Percentiles rank a stretch among this genome's conserved stretches.
Conservation (phyloP, 495 filamentous ascomycete species). For the Sordaria brevicollis region DNA sequence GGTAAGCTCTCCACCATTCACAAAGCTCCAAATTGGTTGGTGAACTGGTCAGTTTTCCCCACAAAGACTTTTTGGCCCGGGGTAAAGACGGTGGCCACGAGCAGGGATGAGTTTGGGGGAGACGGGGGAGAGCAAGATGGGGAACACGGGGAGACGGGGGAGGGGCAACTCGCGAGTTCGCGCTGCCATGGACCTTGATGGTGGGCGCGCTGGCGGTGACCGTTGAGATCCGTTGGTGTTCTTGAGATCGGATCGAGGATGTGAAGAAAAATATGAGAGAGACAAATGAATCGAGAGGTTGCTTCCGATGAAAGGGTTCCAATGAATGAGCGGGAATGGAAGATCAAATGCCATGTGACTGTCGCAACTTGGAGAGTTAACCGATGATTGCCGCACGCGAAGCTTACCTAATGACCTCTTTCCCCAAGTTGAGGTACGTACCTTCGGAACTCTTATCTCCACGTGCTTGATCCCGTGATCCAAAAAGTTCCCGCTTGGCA, state of each 20-base stretch:
- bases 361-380: neutral
- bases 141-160: neutral
- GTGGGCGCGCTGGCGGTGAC: neutral
- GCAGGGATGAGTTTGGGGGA: neutral
- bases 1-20: neutral
- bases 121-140: neutral
- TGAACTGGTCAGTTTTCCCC: neutral
- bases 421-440: neutral
- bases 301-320: neutral
- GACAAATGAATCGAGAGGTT: conserved; percentile 5
- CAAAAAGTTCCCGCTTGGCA: conserved; percentile 6
- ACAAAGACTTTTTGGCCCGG: neutral
- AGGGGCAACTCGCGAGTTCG: neutral
- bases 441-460: neutral
- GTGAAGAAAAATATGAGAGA: neutral
- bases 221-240: too few species aligned
- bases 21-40: neutral
- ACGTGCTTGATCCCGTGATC: conserved; percentile 14
- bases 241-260: neutral
- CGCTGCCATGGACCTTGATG: neutral
- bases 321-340: neutral
- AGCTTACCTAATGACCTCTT: neutral
- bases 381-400: neutral
- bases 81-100: neutral
- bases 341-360: conserved; percentile 10